Evolutionary conservation across 768 basidiomycete species (phyloP), one percentile per base, ranked within the genome.

Genomic region (Pisolithus marmoratus): DNA sequence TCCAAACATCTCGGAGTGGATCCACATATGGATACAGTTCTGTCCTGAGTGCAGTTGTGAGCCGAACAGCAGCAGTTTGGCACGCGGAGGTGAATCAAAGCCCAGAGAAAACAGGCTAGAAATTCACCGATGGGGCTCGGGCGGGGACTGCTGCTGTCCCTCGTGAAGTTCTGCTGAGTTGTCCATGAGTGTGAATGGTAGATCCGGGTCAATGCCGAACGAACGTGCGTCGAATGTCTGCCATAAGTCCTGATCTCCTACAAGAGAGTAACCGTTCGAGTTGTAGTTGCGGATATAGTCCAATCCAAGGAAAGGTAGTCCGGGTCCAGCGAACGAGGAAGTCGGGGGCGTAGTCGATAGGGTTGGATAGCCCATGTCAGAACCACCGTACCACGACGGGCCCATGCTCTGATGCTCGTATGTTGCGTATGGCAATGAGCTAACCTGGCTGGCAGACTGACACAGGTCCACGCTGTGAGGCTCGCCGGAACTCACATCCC

Each of bases 221-320:
- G 83, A 82, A 48, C 81, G 77, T 53, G 81, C 75, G 64, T 90
- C 90, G 61, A 89, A 86, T 60, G 79, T 80, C 57, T 76, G 74
- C 72, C 78, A 79, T 46, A 78, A 63, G 46, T 78, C 77, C 57
- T 71, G 70, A 38, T 75, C 75, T 37, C 57, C 49, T 36, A 50
- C 53, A 38, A 56, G 50, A 17, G 70, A 57, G 55, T 66, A 68
- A 38, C 70, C 65, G 5, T 77, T 76, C 47, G 81, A 76, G 58
- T 74, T 75, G 63, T 85, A 90, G 60, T 89, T 90, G 59, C 86
- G 81, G 61, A 93, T 84, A 60, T 81, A 93, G 59, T 93, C 90
- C 29, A 92, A 74, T 9, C 89, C 90, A 27, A 82, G 78, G 74
- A 92, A 93, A 1, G 89, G 90, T n/a, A 91, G 73, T 37, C 87